phyloP scores from a whole-genome alignment of 768 basidiomycete genomes.

The Mrakia gelida region DNA sequence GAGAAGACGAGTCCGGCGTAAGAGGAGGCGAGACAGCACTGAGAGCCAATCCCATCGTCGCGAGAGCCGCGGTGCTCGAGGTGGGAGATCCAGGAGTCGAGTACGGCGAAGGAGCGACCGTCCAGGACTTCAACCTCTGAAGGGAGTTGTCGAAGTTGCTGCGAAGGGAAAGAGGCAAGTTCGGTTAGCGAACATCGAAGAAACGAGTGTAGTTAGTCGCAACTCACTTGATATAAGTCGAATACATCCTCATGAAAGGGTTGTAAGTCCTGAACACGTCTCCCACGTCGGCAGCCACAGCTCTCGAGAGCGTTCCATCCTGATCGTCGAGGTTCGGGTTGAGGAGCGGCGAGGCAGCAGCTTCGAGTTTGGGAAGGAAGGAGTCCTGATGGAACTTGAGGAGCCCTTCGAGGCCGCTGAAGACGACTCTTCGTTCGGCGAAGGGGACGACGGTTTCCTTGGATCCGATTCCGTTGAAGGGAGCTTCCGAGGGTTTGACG shows the following conservation, averaged over 20 bases:
- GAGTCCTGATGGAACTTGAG: conserved; percentile 89
- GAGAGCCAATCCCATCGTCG: conserved; percentile 25
- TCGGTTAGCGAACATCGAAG: no score
- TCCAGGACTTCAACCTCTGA: conserved; percentile 82
- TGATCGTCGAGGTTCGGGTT: conserved; percentile 59
- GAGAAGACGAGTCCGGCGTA: conserved; percentile 7
- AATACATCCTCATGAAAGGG: conserved; percentile 98
- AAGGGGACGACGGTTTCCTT: conserved; percentile 83
- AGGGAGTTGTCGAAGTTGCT: conserved; percentile 94
- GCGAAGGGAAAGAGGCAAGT: conserved; percentile 22
- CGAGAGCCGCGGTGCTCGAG: conserved; percentile 50
- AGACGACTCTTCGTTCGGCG: conserved; percentile 83
- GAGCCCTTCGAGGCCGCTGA: conserved; percentile 80
- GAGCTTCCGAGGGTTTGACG: conserved; percentile 72
- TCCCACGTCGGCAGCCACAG: conserved; percentile 73
- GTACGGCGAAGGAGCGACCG: conserved; percentile 43
- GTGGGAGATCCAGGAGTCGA: conserved; percentile 55
- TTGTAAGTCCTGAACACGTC: conserved; percentile 88
- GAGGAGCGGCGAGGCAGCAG: conserved; percentile 67
- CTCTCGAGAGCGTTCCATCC: conserved; percentile 65
- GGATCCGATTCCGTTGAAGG: conserved; percentile 60
- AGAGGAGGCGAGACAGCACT: not conserved
- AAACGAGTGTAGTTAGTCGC: conserved; percentile 29
- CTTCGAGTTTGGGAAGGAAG: conserved; percentile 85
- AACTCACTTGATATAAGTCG: conserved; percentile 89